A percentile compares a stretch with the other conserved stretches of the same genome.
Conservation (phyloP, 106 monocot genomes). For the Posidonia australis region DNA sequence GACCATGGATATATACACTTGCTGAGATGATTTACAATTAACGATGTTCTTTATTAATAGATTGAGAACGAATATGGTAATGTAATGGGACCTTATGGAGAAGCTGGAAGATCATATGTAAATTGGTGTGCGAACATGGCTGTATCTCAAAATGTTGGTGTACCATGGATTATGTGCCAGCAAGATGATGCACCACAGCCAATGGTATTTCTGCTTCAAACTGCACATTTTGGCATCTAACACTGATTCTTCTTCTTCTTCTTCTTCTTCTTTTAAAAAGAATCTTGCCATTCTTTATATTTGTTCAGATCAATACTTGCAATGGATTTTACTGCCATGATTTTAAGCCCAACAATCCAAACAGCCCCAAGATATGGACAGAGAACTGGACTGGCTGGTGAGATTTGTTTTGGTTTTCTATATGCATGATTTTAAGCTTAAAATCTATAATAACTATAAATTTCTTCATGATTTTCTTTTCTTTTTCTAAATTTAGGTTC, state of each 20-base stretch:
- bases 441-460: too few relatives aligned
- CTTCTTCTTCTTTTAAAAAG: not conserved
- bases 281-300: not conserved
- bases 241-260: too few relatives aligned
- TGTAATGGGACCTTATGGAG: conserved; percentile 24
- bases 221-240: not conserved
- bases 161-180: conserved; percentile 41
- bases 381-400: conserved; percentile 84
- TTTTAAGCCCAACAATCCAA: conserved; percentile 37
- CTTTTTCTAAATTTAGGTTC: conserved; percentile 24
- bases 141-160: conserved; percentile 15
- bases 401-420: conserved; percentile 6
- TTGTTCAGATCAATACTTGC: conserved; percentile 54
- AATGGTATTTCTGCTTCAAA: conserved; percentile 12
- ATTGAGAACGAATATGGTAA: conserved; percentile 40
- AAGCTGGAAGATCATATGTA: conserved; percentile 20
- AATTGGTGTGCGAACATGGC: conserved; percentile 32
- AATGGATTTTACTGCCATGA: conserved; percentile 50
- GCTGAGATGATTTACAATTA: too few relatives aligned
- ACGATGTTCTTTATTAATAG: conserved; percentile 6
- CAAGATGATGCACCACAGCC: conserved; percentile 33
- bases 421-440: not conserved
- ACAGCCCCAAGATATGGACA: conserved; percentile 63
- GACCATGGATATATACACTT: too few relatives aligned
- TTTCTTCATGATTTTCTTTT: too few relatives aligned